phyloP scores from a whole-genome alignment of 352 stramenopile species.

The Phytopythium boreale region DNA sequence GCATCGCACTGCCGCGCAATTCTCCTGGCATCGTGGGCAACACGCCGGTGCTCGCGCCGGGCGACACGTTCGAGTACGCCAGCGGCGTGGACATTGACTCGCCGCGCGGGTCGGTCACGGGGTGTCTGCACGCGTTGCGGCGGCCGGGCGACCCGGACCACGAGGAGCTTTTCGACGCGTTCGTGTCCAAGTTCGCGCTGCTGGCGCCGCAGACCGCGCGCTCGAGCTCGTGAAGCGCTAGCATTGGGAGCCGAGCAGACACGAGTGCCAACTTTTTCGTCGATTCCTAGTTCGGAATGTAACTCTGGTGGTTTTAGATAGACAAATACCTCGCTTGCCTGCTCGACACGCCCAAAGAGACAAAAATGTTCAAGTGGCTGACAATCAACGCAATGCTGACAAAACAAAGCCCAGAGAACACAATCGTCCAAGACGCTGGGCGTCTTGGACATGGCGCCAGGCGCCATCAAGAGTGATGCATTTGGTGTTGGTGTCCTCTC shows the following conservation, averaged over 20 bases:
- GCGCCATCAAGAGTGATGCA: neutral
- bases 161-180: constrained; percentile 59
- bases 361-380: neutral
- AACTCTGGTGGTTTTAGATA: neutral
- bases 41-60: constrained; percentile 56
- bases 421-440: neutral
- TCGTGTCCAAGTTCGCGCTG: constrained; percentile 66
- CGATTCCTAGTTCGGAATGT: neutral
- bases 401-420: neutral
- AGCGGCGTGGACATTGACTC: constrained; percentile 76
- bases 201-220: constrained; percentile 20
- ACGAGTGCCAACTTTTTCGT: neutral
- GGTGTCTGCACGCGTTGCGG: constrained; percentile 61
- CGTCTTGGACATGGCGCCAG: neutral
- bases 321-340: neutral
- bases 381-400: neutral
- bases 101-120: constrained; percentile 48
- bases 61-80: constrained; percentile 78
- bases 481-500: neutral
- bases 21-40: constrained; percentile 69
- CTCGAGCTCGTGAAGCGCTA: constrained; percentile 6
- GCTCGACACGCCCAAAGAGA: neutral
- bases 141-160: constrained; percentile 15
- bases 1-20: constrained; percentile 52
- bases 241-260: neutral